phyloP scores from a whole-genome alignment of 1,284 basidiomycete species.

The Sanghuangporus sanghuang region DNA sequence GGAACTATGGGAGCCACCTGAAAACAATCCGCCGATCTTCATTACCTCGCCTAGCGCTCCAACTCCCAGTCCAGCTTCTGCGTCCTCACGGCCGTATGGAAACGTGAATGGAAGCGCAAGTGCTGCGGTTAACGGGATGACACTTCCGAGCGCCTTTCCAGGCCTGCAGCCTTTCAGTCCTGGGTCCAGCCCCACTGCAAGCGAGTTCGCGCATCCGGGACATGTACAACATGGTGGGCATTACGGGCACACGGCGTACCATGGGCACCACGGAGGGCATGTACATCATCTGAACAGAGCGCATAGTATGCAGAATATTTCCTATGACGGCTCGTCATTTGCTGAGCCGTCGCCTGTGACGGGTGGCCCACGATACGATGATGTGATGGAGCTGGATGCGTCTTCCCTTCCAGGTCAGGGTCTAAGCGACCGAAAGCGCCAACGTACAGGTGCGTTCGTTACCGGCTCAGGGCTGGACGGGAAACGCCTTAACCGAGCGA shows the following conservation, averaged over 20 bases:
- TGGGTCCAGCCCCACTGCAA: slow-evolving; percentile 56
- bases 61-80: slow-evolving; percentile 29
- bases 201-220: slow-evolving; percentile 44
- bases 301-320: slow-evolving; percentile 53
- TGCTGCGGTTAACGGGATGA: slow-evolving; percentile 21
- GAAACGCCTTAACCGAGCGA: slow-evolving; percentile 37
- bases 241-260: slow-evolving; percentile 27
- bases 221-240: neutral
- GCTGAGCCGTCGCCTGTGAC: slow-evolving; percentile 20
- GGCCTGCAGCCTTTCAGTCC: slow-evolving; percentile 45
- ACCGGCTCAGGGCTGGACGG: slow-evolving; percentile 26
- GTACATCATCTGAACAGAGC: slow-evolving; percentile 46
- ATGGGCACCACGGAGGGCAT: neutral
- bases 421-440: slow-evolving; percentile 26
- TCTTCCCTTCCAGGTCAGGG: neutral
- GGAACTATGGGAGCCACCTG: slow-evolving; percentile 49
- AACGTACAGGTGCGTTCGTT: slow-evolving; percentile 27
- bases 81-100: slow-evolving; percentile 22
- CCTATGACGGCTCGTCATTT: slow-evolving; percentile 22
- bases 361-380: slow-evolving; percentile 27
- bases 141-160: slow-evolving; percentile 26
- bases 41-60: slow-evolving; percentile 57
- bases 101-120: neutral
- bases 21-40: slow-evolving; percentile 61
- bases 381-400: slow-evolving; percentile 6